These are phyloP conservation scores for Coccomyxa subellipsoidea DNA, from an alignment of 163 green algal genomes.

Conservation along the genomic window DNA sequence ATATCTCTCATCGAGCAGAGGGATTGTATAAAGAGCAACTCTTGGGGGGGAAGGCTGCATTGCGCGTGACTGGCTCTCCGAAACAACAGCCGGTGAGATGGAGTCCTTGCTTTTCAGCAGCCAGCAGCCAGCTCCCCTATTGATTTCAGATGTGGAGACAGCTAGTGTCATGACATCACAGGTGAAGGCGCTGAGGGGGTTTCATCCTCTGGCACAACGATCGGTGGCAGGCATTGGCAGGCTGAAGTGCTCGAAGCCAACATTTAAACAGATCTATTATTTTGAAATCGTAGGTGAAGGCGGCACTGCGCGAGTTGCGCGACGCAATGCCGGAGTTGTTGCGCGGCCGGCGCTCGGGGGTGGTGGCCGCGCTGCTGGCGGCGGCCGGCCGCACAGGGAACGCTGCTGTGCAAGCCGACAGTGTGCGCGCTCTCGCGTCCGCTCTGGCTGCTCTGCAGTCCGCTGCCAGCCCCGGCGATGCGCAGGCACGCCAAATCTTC, in stretches of 20 bases:
- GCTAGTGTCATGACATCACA: too few relatives aligned
- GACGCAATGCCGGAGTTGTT: conserved; percentile 53
- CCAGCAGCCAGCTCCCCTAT: too few relatives aligned
- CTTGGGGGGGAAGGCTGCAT: too few relatives aligned
- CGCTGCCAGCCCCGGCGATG: neutral
- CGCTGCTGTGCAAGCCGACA: conserved; percentile 41
- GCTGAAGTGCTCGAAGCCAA: neutral
- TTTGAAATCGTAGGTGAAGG: conserved; percentile 37
- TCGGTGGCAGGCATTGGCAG: too few relatives aligned
- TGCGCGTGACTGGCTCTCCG: too few relatives aligned
- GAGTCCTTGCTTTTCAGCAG: too few relatives aligned
- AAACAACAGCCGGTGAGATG: too few relatives aligned
- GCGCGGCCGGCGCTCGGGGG: conserved; percentile 47
- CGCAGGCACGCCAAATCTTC: neutral
- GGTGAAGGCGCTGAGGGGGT: too few relatives aligned
- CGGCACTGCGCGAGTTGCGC: conserved; percentile 49
- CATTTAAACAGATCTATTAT: neutral
- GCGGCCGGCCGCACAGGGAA: conserved; percentile 41
- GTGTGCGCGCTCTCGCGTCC: conserved; percentile 37
- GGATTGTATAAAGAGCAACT: too few relatives aligned
- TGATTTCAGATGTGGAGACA: too few relatives aligned
- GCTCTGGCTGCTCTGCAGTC: conserved; percentile 13
- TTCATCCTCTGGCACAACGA: too few relatives aligned
- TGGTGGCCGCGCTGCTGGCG: conserved; percentile 68
- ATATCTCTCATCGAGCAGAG: too few relatives aligned